phyloP scores from a whole-genome alignment of 2,329 filamentous ascomycete species.

The Gremmenia infestans region DNA sequence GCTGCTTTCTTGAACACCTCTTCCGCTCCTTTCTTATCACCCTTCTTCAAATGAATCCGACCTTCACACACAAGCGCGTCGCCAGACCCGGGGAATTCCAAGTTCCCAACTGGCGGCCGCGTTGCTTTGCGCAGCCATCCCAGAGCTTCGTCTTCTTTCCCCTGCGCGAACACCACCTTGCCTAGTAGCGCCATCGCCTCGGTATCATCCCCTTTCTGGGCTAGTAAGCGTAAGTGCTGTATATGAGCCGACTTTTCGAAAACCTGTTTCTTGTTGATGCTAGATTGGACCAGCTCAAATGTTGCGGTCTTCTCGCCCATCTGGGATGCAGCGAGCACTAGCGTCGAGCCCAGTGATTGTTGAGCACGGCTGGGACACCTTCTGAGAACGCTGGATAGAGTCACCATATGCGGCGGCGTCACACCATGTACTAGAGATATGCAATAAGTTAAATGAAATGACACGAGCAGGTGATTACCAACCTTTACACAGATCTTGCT shows the following conservation, averaged over 20 bases:
- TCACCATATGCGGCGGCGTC: constrained; percentile 16
- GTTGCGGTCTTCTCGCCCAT: constrained; percentile 27
- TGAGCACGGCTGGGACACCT: constrained; percentile 16
- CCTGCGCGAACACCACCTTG: constrained; percentile 19
- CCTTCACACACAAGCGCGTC: constrained; percentile 25
- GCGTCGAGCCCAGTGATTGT: constrained; percentile 16
- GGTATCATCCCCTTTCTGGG: constrained; percentile 24
- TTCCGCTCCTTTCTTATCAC: constrained; percentile 18
- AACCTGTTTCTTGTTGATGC: constrained; percentile 8
- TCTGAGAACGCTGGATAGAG: constrained; percentile 23
- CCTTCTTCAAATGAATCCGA: constrained; percentile 13
- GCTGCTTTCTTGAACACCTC: constrained; percentile 27
- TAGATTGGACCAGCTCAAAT: constrained; percentile 19
- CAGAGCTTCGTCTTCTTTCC: constrained; percentile 20
- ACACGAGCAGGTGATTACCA: background rate
- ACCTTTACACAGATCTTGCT: constrained; percentile 22
- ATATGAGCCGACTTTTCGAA: constrained; percentile 12
- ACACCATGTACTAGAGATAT: constrained; percentile 22
- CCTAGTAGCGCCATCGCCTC: constrained; percentile 29
- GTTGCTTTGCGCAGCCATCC: constrained; percentile 24
- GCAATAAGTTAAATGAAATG: background rate
- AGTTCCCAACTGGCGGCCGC: constrained; percentile 8
- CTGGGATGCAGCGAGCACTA: constrained; percentile 23
- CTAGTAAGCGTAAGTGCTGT: constrained; percentile 18
- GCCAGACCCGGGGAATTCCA: constrained; percentile 23